Evolutionary conservation across 192 early-diverging fungal genomes (phyloP), one percentile per base, ranked within the genome.

Genomic region (Lobosporangium transversale): DNA sequence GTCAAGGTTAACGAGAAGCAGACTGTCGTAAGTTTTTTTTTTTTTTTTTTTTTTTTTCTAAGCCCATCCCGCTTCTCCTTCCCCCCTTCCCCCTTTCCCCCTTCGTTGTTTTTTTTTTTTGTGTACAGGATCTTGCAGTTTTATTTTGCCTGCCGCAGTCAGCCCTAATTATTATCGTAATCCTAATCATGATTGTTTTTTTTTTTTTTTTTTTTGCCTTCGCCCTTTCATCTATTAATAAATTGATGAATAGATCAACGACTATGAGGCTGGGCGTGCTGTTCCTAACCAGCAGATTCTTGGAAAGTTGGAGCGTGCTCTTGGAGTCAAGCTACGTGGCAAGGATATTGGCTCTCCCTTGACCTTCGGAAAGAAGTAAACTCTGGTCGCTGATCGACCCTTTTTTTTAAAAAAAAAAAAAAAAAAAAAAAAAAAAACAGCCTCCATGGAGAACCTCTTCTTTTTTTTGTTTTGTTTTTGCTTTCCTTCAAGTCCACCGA

Each of bases 1-100:
- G 89, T 88, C 44, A 89, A 88, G 71, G 91, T 98, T 78, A 96
- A 97, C 63, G 97, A 98, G 75, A 97, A 97, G 86, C 89, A 91
- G 54, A 90, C 89, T 56, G 87, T 97, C 53, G 86, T 88, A 68
- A 82, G 76, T 83, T 24, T 26, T 11, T n/a, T 49, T 7, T 30
- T 14, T 31, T n/a, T 53, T 10, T 58, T 37, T 29, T 27, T 42
- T 42, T 42, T 42, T n/a, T n/a, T n/a, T n/a, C n/a, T n/a, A n/a
- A n/a, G n/a, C n/a, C n/a, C n/a, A n/a, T n/a, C n/a, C n/a, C n/a
- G n/a, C n/a, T n/a, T n/a, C n/a, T n/a, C n/a, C n/a, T n/a, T n/a
- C n/a, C n/a, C n/a, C n/a, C n/a, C n/a, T n/a, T n/a, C n/a, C n/a
- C n/a, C n/a, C n/a, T n/a, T n/a, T n/a, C n/a, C n/a, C n/a, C n/a